Conservation (phyloP, 2,329 filamentous ascomycete genomes). For the Diaporthe destruens region DNA sequence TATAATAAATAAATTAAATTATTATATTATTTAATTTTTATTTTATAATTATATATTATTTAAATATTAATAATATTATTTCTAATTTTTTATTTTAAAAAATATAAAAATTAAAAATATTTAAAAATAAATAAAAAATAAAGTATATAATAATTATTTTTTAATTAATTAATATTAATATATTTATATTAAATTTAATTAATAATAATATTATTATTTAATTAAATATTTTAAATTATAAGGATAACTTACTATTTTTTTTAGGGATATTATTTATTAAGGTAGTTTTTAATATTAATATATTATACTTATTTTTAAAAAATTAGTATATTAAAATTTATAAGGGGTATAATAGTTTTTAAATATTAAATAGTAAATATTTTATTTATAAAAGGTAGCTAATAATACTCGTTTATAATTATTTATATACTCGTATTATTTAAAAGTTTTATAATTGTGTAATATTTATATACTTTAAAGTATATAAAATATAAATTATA, state of each 20-base stretch:
- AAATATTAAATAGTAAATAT: not conserved
- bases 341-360: not conserved
- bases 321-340: not conserved
- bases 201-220: not conserved
- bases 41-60: slow-evolving; percentile 11
- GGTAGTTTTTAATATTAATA: not conserved
- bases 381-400: not conserved
- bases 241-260: not conserved
- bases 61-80: not conserved
- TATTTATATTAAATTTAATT: not conserved
- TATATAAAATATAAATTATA: not conserved
- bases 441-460: not conserved
- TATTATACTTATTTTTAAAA: not conserved
- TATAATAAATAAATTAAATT: not conserved
- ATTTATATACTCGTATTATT: too few species aligned
- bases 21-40: not conserved
- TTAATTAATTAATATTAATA: not conserved
- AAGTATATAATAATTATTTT: not conserved
- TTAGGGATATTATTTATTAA: not conserved
- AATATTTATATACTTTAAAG: not conserved
- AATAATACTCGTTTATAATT: not conserved
- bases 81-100: not conserved
- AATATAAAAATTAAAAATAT: not conserved
- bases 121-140: not conserved
- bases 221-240: not conserved